A percentile compares a stretch with the other conserved stretches of the same genome.
phyloP scores from a whole-genome alignment of 2,329 filamentous ascomycete genomes.

The Scedosporium aurantiacum region DNA sequence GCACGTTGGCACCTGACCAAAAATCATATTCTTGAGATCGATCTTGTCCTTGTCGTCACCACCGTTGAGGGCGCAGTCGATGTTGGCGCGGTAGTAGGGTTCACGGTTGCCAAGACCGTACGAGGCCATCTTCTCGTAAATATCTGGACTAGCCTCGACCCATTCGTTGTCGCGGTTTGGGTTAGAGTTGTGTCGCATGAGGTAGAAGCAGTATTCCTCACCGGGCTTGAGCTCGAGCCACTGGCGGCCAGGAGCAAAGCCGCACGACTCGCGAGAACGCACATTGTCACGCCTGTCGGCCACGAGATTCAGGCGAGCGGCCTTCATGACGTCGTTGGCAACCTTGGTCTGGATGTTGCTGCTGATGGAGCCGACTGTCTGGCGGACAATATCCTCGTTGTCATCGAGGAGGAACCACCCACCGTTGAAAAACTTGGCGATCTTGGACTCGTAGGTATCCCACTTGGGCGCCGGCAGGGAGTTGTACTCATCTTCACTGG shows the following conservation, averaged over 20 bases:
- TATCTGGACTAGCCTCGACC: conserved; percentile 2
- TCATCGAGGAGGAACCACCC: conserved; percentile 9
- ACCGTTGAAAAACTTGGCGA: conserved; percentile 10
- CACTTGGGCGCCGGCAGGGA: conserved; percentile 6
- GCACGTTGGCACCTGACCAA: conserved; percentile 29
- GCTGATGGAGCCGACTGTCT: conserved; percentile 1
- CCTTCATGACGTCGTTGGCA: conserved; percentile 8
- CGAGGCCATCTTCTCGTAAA: conserved; percentile 4
- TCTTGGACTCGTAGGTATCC: conserved; percentile 6
- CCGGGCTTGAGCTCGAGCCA: conserved; percentile 3
- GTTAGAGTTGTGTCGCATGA: conserved; percentile 2
- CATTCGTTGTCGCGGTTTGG: conserved; percentile 6
- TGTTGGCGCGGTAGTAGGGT: conserved; percentile 4
- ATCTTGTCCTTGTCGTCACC: background rate
- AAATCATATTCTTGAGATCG: conserved; percentile 37
- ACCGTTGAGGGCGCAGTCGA: conserved; percentile 6
- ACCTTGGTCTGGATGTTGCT: conserved; percentile 9
- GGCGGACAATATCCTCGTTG: conserved; percentile 4
- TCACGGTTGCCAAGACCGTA: conserved; percentile 4
- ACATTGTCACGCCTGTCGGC: conserved; percentile 4
- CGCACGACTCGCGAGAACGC: conserved; percentile 1
- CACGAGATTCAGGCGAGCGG: conserved; percentile 4
- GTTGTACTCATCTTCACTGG: conserved; percentile 1
- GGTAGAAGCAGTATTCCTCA: conserved; percentile 7
- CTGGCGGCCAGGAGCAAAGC: background rate